Conservation (phyloP, 2,329 filamentous ascomycete genomes). For the Hirsutella rhossiliensis region DNA sequence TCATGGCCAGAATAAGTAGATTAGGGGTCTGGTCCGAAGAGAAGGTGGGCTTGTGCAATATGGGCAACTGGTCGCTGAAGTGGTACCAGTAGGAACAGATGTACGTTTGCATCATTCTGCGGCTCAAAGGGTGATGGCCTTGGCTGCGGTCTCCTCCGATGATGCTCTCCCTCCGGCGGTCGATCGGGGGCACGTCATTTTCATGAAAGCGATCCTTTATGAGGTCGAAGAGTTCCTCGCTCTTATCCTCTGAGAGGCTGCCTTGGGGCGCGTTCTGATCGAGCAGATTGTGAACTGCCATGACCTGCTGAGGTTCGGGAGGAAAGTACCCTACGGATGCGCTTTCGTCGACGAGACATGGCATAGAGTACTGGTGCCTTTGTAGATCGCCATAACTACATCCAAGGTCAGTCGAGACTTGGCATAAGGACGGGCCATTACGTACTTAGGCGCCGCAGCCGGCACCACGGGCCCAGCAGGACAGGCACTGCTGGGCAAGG, state of each 20-base stretch:
- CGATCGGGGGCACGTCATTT: conserved; percentile 59
- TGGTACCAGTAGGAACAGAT: conserved; percentile 90
- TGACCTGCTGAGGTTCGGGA: conserved; percentile 60
- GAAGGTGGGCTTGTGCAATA: conserved; percentile 90
- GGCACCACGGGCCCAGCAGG: conserved; percentile 33
- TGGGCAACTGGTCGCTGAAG: conserved; percentile 88
- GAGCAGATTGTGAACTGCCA: conserved; percentile 78
- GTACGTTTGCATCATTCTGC: conserved; percentile 93
- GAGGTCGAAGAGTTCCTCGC: conserved; percentile 69
- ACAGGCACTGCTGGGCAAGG: conserved; percentile 12
- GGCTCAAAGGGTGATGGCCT: conserved; percentile 57
- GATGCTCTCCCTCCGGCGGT: conserved; percentile 64
- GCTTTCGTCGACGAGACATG: conserved; percentile 37
- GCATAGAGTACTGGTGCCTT: conserved; percentile 25
- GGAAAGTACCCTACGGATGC: conserved; percentile 43
- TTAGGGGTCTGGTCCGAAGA: conserved; percentile 77
- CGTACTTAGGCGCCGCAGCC: conserved; percentile 32
- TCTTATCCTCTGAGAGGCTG: conserved; percentile 76
- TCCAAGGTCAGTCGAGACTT: conserved; percentile 11
- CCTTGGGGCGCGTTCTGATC: conserved; percentile 72
- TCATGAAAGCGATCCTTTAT: conserved; percentile 76
- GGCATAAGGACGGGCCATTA: conserved; percentile 3
- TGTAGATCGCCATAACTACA: conserved; percentile 39
- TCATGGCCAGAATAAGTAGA: conserved; percentile 74
- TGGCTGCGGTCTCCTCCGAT: conserved; percentile 65